These are phyloP conservation scores for Coriolopsis trogii DNA, from an alignment of 1,284 basidiomycete species.

Conservation along the genomic window DNA sequence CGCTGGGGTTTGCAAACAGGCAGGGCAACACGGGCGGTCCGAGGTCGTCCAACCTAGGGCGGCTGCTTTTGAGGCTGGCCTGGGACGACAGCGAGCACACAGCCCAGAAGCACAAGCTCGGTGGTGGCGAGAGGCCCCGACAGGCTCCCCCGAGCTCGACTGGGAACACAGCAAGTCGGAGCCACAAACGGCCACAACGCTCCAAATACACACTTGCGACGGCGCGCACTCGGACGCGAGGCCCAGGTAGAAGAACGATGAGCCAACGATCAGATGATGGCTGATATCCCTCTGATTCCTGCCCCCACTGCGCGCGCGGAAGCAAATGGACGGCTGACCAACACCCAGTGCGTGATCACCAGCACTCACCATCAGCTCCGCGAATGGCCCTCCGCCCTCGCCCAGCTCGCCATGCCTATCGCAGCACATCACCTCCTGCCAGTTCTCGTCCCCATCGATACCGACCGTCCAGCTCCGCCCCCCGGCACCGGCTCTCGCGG, in stretches of 20 bases:
- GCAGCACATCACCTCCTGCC: conserved; percentile 1
- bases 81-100: conserved; percentile 2
- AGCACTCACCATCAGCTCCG: conserved; percentile 6
- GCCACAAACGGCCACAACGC: conserved; percentile 4
- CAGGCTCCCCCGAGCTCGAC: no score
- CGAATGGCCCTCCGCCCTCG: conserved; percentile 10
- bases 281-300: conserved; percentile 4
- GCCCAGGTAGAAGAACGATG: neutral
- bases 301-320: conserved; percentile 19
- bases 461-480: neutral
- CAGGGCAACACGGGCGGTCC: conserved; percentile 17
- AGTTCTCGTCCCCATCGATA: conserved; percentile 2
- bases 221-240: neutral
- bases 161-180: no score
- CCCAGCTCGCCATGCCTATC: conserved; percentile 9
- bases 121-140: no score
- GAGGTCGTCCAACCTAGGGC: conserved; percentile 5
- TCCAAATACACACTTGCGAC: neutral
- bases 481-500: conserved; percentile 10
- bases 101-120: neutral
- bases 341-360: conserved; percentile 11
- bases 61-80: conserved; percentile 8
- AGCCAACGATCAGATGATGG: conserved; percentile 21
- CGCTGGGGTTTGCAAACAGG: no score
- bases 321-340: conserved; percentile 21